Evolutionary conservation across 2,329 filamentous ascomycete genomes (phyloP).

Genomic region (Hymenoscyphus fraxineus): DNA sequence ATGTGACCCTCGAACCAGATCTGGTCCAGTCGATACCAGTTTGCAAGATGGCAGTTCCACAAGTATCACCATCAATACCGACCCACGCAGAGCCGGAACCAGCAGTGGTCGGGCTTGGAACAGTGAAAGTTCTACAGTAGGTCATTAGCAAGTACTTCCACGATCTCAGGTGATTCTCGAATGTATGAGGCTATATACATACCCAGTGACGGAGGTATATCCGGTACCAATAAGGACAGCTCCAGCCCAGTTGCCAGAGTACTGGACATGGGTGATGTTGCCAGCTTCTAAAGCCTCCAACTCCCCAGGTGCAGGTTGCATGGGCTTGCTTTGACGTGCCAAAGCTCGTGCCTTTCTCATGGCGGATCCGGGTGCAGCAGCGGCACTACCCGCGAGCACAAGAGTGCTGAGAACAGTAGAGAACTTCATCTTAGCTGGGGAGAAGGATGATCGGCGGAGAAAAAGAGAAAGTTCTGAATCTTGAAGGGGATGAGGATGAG

Average conservation of each 20-base stretch:
- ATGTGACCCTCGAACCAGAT: slow-evolving; percentile 41
- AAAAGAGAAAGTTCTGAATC: neutral
- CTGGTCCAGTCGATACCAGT: slow-evolving; percentile 54
- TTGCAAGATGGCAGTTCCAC: slow-evolving; percentile 51
- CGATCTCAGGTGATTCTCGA: neutral
- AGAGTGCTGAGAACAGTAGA: slow-evolving; percentile 37
- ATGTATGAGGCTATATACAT: neutral
- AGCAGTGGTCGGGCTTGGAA: slow-evolving; percentile 45
- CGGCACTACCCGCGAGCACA: slow-evolving; percentile 40
- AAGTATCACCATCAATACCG: slow-evolving; percentile 59
- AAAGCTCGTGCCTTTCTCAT: slow-evolving; percentile 35
- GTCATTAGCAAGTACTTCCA: no score
- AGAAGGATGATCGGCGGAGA: neutral
- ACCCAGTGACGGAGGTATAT: slow-evolving; percentile 48
- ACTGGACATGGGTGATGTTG: slow-evolving; percentile 44
- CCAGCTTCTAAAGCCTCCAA: slow-evolving; percentile 34
- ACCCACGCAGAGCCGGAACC: slow-evolving; percentile 55
- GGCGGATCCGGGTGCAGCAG: slow-evolving; percentile 44
- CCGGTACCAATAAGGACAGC: slow-evolving; percentile 48
- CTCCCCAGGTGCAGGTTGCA: slow-evolving; percentile 25
- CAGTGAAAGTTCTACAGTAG: slow-evolving; percentile 42
- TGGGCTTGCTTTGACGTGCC: slow-evolving; percentile 25
- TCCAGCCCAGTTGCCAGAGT: slow-evolving; percentile 58
- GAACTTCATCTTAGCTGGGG: slow-evolving; percentile 47
- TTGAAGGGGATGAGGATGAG: neutral